Conservation (phyloP, 2,329 filamentous ascomycete genomes). For the Microdochium bolleyi region DNA sequence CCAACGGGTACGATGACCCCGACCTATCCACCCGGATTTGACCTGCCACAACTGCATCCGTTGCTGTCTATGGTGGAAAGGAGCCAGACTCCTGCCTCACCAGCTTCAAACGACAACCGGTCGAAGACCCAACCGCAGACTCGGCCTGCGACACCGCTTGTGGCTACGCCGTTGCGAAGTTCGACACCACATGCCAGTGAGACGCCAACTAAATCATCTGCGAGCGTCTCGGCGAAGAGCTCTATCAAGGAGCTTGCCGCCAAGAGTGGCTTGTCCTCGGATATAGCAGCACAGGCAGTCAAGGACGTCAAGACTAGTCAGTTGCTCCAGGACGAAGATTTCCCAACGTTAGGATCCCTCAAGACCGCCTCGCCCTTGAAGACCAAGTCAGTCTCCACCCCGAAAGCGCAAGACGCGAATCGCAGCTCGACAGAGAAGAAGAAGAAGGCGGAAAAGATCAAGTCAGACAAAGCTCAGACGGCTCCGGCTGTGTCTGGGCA, state of each 20-base stretch:
- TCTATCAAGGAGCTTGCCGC: constrained; percentile 35
- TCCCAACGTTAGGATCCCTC: constrained; percentile 47
- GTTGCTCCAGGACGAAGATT: constrained; percentile 52
- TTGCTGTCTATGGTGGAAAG: not conserved
- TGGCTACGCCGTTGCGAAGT: constrained; percentile 14
- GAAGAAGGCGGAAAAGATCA: constrained; percentile 18
- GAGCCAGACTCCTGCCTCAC: not conserved
- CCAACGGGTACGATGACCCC: constrained; percentile 21
- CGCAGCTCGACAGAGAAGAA: constrained; percentile 6
- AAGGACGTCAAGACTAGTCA: constrained; percentile 21
- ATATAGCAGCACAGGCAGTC: constrained; percentile 31
- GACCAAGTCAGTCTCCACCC: constrained; percentile 20
- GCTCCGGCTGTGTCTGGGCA: constrained; percentile 22
- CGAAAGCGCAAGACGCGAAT: constrained; percentile 12
- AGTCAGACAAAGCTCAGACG: constrained; percentile 8
- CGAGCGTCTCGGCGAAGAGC: constrained; percentile 26
- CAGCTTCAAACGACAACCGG: not conserved
- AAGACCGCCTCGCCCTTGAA: constrained; percentile 26
- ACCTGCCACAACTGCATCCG: not conserved
- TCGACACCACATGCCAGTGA: constrained; percentile 10
- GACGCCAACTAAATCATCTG: constrained; percentile 9
- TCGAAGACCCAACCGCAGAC: constrained; percentile 11
- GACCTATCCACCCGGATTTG: constrained; percentile 13
- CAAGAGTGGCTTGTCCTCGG: constrained; percentile 37
- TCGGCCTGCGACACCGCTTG: constrained; percentile 20